Percentiles rank a stretch among this genome's conserved stretches.
phyloP scores from a whole-genome alignment of 176 grass and related monocot species.

The Dactylis glomerata region DNA sequence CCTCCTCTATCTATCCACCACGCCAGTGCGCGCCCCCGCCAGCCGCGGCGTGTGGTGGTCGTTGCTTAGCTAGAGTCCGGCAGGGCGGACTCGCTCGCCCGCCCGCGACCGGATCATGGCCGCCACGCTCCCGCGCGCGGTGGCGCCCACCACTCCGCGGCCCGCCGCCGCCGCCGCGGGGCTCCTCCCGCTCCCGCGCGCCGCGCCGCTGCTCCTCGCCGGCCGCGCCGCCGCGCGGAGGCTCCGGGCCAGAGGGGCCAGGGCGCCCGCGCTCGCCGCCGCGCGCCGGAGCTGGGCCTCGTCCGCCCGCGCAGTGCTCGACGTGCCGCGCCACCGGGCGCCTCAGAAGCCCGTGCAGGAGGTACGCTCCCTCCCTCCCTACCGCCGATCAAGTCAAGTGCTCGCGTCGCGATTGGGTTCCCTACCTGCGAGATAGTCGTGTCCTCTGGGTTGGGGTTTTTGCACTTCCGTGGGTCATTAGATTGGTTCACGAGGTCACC shows the following conservation, averaged over 20 bases:
- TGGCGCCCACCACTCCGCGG: neutral
- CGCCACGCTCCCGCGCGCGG: constrained; percentile 38
- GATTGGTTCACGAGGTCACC: neutral
- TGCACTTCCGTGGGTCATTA: neutral
- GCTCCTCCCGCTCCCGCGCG: constrained; percentile 30
- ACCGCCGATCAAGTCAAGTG: neutral
- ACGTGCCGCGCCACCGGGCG: neutral
- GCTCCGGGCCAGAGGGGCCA: constrained; percentile 31
- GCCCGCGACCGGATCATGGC: constrained; percentile 29
- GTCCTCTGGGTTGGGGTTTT: neutral
- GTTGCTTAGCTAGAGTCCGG: neutral
- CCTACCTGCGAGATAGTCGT: neutral
- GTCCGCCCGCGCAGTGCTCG: constrained; percentile 36
- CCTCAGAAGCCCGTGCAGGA: constrained; percentile 32
- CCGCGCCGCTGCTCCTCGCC: constrained; percentile 53
- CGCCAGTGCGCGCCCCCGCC: neutral
- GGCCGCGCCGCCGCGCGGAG: constrained; percentile 33
- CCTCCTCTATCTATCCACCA: neutral
- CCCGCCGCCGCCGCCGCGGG: neutral
- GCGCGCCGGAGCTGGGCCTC: constrained; percentile 37
- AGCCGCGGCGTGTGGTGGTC: neutral
- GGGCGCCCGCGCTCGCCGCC: constrained; percentile 29
- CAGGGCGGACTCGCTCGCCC: neutral
- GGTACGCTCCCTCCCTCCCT: constrained; percentile 22
- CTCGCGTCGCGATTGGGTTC: neutral